Evolutionary conservation across 148 eudicot species (phyloP).

Genomic region (Diospyros kaki): DNA sequence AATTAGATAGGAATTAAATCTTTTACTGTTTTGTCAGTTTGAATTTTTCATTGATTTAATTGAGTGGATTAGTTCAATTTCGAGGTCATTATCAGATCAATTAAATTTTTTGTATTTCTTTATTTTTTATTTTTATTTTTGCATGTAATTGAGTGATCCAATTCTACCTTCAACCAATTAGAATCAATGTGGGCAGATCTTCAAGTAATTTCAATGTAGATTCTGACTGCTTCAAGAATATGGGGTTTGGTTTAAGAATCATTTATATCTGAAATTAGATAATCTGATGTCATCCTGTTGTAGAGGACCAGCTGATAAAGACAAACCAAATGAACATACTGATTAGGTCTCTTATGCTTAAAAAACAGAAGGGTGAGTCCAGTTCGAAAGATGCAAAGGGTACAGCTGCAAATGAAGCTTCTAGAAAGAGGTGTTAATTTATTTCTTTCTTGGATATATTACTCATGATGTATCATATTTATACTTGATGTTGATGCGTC

Average conservation of each 20-base stretch:
- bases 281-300: neutral
- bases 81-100: too few species aligned
- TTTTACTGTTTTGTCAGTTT: too few species aligned
- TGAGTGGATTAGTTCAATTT: too few species aligned
- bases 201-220: neutral
- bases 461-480: neutral
- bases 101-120: too few species aligned
- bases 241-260: slow-evolving; percentile 2
- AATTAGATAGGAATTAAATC: too few species aligned
- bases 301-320: slow-evolving; percentile 73
- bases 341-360: slow-evolving; percentile 75
- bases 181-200: too few species aligned
- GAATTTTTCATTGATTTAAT: too few species aligned
- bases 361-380: slow-evolving; percentile 58
- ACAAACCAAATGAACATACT: slow-evolving; percentile 82
- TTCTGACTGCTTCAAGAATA: neutral
- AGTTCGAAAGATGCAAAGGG: slow-evolving; percentile 41
- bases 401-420: slow-evolving; percentile 38
- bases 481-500: neutral
- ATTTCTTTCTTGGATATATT: neutral
- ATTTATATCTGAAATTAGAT: neutral
- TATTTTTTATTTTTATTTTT: too few species aligned
- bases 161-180: too few species aligned
- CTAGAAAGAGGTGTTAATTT: slow-evolving; percentile 66
- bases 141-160: too few species aligned